phyloP scores from a whole-genome alignment of 768 basidiomycete genomes.

The Lactarius pseudohatsudake region DNA sequence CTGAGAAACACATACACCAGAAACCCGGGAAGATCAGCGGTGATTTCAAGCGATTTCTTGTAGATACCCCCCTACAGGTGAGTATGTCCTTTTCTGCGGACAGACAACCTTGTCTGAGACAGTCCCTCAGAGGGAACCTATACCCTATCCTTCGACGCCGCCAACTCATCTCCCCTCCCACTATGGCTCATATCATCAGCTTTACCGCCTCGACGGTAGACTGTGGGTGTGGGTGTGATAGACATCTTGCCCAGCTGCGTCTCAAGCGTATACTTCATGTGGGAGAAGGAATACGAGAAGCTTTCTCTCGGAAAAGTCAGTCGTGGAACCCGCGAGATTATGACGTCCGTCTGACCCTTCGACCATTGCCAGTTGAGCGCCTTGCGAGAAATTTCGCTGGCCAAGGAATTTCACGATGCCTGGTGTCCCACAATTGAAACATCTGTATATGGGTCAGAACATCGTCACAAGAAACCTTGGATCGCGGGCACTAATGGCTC shows the following conservation, averaged over 20 bases:
- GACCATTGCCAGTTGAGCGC: constrained; percentile 69
- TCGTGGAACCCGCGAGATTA: not conserved
- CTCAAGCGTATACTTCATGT: constrained; percentile 89
- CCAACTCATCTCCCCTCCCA: constrained; percentile 62
- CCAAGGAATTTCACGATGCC: constrained; percentile 71
- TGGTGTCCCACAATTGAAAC: constrained; percentile 61
- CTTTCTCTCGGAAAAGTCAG: constrained; percentile 77
- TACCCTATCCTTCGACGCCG: constrained; percentile 51
- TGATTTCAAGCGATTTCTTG: constrained; percentile 74
- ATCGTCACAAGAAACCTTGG: not conserved
- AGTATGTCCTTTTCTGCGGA: constrained; percentile 29
- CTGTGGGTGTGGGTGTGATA: constrained; percentile 81
- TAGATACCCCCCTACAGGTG: constrained; percentile 73
- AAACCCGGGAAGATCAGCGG: constrained; percentile 52
- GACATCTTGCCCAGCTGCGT: constrained; percentile 89
- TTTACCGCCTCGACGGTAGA: constrained; percentile 79
- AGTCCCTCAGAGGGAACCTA: constrained; percentile 51
- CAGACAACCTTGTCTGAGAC: not conserved
- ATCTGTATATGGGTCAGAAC: constrained; percentile 81
- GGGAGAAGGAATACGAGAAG: constrained; percentile 66
- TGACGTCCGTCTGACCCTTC: not conserved
- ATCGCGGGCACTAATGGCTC: not conserved
- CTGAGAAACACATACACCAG: constrained; percentile 73
- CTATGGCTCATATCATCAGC: constrained; percentile 93
- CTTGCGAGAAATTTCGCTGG: constrained; percentile 75